These are phyloP conservation scores for Oleoguttula mirabilis DNA, from an alignment of 495 filamentous ascomycete species.

Conservation along the genomic window DNA sequence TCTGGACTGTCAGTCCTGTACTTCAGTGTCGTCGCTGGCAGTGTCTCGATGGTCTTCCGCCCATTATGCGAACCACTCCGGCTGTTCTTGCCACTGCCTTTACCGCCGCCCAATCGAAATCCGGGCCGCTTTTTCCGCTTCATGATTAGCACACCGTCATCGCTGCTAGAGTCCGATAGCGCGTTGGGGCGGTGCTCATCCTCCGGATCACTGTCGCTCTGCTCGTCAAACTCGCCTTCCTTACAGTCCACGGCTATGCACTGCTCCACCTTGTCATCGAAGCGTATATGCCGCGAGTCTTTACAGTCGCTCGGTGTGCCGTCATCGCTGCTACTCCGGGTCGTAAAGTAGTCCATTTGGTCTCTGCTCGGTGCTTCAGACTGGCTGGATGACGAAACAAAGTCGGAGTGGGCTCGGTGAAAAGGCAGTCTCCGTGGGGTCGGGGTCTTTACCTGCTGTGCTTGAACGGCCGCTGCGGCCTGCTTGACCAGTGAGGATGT, in stretches of 20 bases:
- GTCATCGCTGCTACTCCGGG: constrained; percentile 40
- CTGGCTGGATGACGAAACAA: constrained; percentile 37
- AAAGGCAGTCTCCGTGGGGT: constrained; percentile 27
- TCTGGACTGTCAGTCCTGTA: constrained; percentile 73
- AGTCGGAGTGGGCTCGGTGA: constrained; percentile 53
- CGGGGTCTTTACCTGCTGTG: constrained; percentile 56
- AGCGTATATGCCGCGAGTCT: constrained; percentile 80
- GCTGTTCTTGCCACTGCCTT: background rate
- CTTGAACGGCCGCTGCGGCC: constrained; percentile 81
- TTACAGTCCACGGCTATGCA: constrained; percentile 89
- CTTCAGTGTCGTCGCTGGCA: constrained; percentile 87
- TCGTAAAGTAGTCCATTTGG: constrained; percentile 45
- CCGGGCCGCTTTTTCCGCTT: constrained; percentile 36
- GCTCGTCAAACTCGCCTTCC: constrained; percentile 56
- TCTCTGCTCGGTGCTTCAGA: constrained; percentile 45
- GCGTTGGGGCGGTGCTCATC: constrained; percentile 44
- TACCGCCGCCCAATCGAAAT: background rate
- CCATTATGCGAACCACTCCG: constrained; percentile 6
- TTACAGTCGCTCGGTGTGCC: constrained; percentile 50
- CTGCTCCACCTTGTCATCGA: constrained; percentile 90
- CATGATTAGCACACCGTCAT: constrained; percentile 80
- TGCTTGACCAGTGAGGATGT: constrained; percentile 86
- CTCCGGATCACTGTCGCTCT: constrained; percentile 34
- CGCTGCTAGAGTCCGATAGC: constrained; percentile 29
- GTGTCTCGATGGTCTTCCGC: constrained; percentile 60